Conservation (phyloP, 2,329 filamentous ascomycete species). For the Beauveria caledonica region DNA sequence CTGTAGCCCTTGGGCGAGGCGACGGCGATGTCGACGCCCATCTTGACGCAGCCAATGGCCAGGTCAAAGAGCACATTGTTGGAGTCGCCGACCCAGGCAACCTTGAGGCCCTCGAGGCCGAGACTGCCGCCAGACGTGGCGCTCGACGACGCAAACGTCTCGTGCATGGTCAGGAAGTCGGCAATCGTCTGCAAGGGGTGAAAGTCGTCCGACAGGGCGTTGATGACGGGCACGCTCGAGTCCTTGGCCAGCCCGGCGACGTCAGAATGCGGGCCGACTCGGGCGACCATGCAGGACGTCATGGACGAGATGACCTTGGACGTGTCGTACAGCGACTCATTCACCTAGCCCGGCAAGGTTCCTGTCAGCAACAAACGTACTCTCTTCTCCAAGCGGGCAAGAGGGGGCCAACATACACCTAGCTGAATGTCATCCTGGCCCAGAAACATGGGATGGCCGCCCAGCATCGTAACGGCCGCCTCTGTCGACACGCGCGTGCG, state of each 20-base stretch:
- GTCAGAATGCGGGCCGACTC: conserved; percentile 70
- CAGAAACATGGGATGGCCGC: conserved; percentile 92
- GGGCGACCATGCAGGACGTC: conserved; percentile 75
- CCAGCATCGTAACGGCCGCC: conserved; percentile 77
- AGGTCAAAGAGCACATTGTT: conserved; percentile 97
- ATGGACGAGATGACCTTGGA: conserved; percentile 89
- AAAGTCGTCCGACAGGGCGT: conserved; percentile 80
- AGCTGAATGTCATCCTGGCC: conserved; percentile 95
- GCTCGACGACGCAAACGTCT: conserved; percentile 55
- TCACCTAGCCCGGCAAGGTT: conserved; percentile 49
- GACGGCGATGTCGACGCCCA: conserved; percentile 78
- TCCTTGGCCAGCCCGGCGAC: conserved; percentile 61
- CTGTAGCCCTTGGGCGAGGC: conserved; percentile 80
- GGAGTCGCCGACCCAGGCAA: conserved; percentile 93
- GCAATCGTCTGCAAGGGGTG: conserved; percentile 93
- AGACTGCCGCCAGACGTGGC: conserved; percentile 35
- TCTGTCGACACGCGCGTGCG: conserved; percentile 91
- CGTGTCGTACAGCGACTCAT: conserved; percentile 92
- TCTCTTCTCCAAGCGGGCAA: too few relatives aligned
- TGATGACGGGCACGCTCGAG: conserved; percentile 75
- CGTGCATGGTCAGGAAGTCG: conserved; percentile 85
- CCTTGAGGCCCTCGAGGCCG: conserved; percentile 73
- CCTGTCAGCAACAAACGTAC: not conserved
- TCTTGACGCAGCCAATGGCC: conserved; percentile 77
- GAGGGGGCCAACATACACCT: conserved; percentile 48